Evolutionary conservation across 192 early-diverging fungal species (phyloP), one percentile per base, ranked within the genome.

Genomic region (Backusella tuberculispora): DNA sequence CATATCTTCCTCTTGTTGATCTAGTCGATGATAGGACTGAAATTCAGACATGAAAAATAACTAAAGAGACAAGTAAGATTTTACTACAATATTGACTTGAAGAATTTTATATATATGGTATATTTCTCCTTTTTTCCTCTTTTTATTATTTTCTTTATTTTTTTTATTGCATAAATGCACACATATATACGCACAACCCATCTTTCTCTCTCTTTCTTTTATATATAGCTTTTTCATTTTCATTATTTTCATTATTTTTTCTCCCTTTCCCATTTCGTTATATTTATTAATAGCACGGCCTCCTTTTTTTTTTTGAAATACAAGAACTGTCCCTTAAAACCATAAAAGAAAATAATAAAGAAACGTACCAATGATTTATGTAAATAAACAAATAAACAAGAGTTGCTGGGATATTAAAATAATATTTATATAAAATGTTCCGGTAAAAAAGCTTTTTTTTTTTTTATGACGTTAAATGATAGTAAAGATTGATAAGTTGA

Each of bases 321-420:
- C 24, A 21, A 56, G 24, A 9, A 56, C 12, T 12, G 53, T 56
- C 53, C 21, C 53, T 24, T 56, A 56, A 56, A 56, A 24, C 53
- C 19, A 56, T 56, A 56, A 10, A 12, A 46, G 24, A 56, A 56
- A 21, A 50, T 12, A 56, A 24, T 19, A 53, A 21, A 53, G 17
- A 53, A 53, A 53, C 48, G 48, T 53, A 53, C 48, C 48, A 53
- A 53, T 53, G 48, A 53, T 9, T 53, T 53, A 53, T 53, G 48
- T 53, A 53, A 53, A 53, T 53, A 53, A 53, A 53, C n/a, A 53
- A 53, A 19, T 19, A 53, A n/a, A 53, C 9, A n/a, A 53, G n/a
- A 53, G 10, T 53, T 53, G 48, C 48, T 53, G 48, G n/a, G 19
- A 53, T 24, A 53, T 53, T 19, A 53, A 53, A 53, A 53, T 53